phyloP scores from a whole-genome alignment of 2,329 filamentous ascomycete genomes.

The Trichophaea hybrida region DNA sequence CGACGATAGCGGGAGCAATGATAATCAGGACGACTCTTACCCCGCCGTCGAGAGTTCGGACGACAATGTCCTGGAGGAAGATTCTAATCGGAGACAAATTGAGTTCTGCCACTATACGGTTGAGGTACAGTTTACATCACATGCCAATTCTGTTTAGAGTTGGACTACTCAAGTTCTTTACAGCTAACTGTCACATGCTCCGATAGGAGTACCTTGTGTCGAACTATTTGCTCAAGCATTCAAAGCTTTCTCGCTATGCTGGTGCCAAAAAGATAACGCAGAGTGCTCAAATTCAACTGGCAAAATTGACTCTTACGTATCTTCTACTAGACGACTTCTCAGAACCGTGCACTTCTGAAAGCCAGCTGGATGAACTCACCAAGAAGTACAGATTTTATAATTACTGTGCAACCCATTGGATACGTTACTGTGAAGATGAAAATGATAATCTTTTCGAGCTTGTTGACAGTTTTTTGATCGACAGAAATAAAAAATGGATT shows the following conservation, averaged over 20 bases:
- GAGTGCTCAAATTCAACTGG: slow-evolving; percentile 1
- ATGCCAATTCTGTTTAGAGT: too few relatives aligned
- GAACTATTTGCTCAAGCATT: background rate
- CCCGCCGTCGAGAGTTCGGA: too few relatives aligned
- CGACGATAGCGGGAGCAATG: too few relatives aligned
- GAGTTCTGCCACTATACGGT: too few relatives aligned
- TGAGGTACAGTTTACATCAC: too few relatives aligned
- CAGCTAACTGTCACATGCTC: too few relatives aligned
- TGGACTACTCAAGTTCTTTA: too few relatives aligned
- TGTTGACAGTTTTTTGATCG: background rate
- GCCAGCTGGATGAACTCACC: background rate
- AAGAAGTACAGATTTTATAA: background rate
- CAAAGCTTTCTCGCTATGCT: background rate
- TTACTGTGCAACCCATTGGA: slow-evolving; percentile 1
- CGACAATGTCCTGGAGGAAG: too few relatives aligned
- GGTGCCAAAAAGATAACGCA: slow-evolving; percentile 2
- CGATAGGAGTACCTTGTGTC: slow-evolving; percentile 1
- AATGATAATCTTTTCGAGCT: background rate
- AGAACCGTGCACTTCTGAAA: background rate
- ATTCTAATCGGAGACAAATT: too few relatives aligned
- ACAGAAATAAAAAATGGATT: background rate
- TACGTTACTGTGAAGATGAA: background rate
- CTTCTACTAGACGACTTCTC: background rate
- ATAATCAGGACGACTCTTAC: too few relatives aligned
- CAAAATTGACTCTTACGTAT: background rate